Evolutionary conservation across 441 rosid genomes (phyloP), one percentile per base, ranked within the genome.

Genomic region (Erodium texanum): DNA sequence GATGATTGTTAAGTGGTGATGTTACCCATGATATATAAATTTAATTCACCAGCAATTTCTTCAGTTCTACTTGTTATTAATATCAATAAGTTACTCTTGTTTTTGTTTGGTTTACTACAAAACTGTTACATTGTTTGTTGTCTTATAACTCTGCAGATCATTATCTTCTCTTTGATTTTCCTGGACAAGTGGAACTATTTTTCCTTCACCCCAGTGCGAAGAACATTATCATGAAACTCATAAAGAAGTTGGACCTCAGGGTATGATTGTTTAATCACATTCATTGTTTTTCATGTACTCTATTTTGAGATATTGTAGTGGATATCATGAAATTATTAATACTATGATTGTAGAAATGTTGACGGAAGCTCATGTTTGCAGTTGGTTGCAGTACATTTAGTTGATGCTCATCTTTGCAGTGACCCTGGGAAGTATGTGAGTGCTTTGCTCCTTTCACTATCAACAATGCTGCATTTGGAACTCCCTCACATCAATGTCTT

Each of bases 161-260:
- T 79, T 91, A 91, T 81, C 79, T 93, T 73, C 93, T 91, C 69
- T 93, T 93, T 79, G 97, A 89, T 82, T 91, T 93, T 78, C 97
- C 99, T 71, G 96, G 96, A 64, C 99, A 89, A 81, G 96, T 94
- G 75, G 99, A 91, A 76, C 72, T 94, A 16, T 94, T 85, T 80
- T 91, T 89, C 76, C 87, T 85, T 73, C 97, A 89, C 74, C 74
- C 92, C 9, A 88, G 79, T 74, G 89, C 89, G 78, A 91, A 85
- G 81, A 91, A 84, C 62, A 80, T 88, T 68, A 80, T 93, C 66
- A 83, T 74, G 79, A 81, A 78, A 79, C 96, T 93, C 75, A 83
- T 83, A 9, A 88, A 91, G 85, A 86, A 84, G 73, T 75, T 89
- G 77, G 71, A 87, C 75, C 93, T 89, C 64, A 83, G 87, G 86